phyloP scores from a whole-genome alignment of 176 grass and related monocot species.

The Olyra latifolia region DNA sequence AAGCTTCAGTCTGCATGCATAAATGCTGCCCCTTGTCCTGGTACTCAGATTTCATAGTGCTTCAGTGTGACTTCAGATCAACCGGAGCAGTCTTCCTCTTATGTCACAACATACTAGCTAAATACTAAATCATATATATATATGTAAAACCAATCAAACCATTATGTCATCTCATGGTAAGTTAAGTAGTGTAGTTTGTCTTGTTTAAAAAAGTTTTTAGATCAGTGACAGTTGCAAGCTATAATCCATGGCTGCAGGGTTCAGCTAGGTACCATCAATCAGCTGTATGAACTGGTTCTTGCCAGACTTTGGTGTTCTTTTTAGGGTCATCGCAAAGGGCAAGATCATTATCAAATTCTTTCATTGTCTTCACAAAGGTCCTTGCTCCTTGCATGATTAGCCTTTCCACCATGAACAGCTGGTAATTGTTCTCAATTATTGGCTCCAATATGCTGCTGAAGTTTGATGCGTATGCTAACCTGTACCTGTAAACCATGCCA shows the following conservation, averaged over 20 bases:
- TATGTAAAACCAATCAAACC: too few relatives aligned
- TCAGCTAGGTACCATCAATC: constrained; percentile 25
- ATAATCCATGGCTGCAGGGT: neutral
- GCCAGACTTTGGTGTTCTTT: constrained; percentile 81
- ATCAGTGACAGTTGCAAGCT: constrained; percentile 15
- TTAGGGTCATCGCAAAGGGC: constrained; percentile 80
- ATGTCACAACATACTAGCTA: neutral
- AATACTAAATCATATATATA: constrained; percentile 5
- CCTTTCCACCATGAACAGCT: constrained; percentile 93
- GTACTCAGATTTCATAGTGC: neutral
- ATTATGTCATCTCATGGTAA: constrained; percentile 27
- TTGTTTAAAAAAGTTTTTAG: neutral
- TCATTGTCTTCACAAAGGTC: constrained; percentile 88
- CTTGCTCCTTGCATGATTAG: constrained; percentile 81
- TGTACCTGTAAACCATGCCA: constrained; percentile 56
- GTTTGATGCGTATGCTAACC: constrained; percentile 76
- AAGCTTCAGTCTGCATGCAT: neutral
- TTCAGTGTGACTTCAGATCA: constrained; percentile 22
- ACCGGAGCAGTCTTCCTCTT: neutral
- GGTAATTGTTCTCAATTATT: constrained; percentile 77
- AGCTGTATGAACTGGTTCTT: constrained; percentile 83
- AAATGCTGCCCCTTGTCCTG: neutral
- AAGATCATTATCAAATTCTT: constrained; percentile 83
- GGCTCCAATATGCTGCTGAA: constrained; percentile 79
- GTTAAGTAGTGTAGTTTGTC: neutral